These are phyloP conservation scores for Usnea hakonensis DNA, from an alignment of 495 filamentous ascomycete genomes.

Conservation along the genomic window DNA sequence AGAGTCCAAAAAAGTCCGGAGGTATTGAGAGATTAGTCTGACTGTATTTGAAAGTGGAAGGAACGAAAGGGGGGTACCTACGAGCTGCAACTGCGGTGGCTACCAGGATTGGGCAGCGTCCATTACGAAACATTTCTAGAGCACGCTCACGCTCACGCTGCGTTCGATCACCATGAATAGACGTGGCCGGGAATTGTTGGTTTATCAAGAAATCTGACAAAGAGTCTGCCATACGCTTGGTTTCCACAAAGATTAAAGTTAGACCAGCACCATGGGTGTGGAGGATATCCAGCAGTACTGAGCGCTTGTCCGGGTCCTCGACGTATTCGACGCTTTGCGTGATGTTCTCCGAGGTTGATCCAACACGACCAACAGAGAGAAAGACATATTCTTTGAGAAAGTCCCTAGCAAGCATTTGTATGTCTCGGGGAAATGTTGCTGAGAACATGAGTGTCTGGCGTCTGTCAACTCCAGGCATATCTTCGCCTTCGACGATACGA, in stretches of 20 bases:
- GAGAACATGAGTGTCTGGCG: constrained; percentile 99
- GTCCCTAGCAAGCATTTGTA: constrained; percentile 96
- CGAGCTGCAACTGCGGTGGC: constrained; percentile 96
- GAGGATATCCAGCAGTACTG: constrained; percentile 91
- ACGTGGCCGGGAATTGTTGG: constrained; percentile 96
- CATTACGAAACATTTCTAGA: constrained; percentile 93
- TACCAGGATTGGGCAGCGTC: constrained; percentile 88
- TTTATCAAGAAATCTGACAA: constrained; percentile 97
- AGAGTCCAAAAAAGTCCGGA: too few species aligned
- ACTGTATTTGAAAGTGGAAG: too few species aligned
- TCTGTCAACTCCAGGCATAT: constrained; percentile 78
- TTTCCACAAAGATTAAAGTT: constrained; percentile 97
- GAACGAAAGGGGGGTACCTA: too few species aligned
- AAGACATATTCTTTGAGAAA: constrained; percentile 99
- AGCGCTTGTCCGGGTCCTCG: constrained; percentile 94
- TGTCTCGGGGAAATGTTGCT: constrained; percentile 96
- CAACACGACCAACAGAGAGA: constrained; percentile 96
- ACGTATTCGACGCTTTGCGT: constrained; percentile 98
- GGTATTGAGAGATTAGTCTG: too few species aligned
- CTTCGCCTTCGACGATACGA: constrained; percentile 93
- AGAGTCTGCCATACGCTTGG: constrained; percentile 98
- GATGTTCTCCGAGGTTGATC: constrained; percentile 99
- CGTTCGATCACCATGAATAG: constrained; percentile 96
- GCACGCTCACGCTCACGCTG: constrained; percentile 98
- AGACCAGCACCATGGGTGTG: constrained; percentile 89